Conservation (phyloP, 306 rosid species). For the Benincasa hispida region DNA sequence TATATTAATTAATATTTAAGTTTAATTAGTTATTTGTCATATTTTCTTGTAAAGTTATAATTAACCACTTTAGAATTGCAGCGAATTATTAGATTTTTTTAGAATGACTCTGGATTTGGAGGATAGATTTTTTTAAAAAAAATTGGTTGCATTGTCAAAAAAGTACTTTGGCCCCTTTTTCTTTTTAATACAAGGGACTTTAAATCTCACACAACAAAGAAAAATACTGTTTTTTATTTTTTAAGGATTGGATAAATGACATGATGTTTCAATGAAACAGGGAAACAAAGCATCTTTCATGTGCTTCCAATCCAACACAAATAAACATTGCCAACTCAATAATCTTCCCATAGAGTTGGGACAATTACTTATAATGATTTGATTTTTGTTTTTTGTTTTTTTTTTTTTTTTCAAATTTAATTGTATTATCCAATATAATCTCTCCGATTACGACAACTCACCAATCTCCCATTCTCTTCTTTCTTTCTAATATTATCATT, state of each 20-base stretch:
- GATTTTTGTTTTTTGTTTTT: neutral
- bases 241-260: slow-evolving; percentile 28
- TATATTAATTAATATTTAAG: no score
- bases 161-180: no score
- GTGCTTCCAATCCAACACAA: slow-evolving; percentile 18
- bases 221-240: no score
- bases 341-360: neutral
- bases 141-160: no score
- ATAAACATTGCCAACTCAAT: neutral
- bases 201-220: no score
- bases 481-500: neutral
- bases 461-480: neutral
- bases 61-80: no score
- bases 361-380: slow-evolving; percentile 12
- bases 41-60: no score
- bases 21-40: no score
- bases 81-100: no score
- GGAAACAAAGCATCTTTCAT: slow-evolving; percentile 24
- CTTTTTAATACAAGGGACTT: no score
- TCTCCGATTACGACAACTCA: neutral
- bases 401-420: neutral
- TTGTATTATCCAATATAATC: neutral
- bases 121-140: no score
- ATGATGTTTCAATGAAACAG: slow-evolving; percentile 41
- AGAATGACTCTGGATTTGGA: no score